Evolutionary conservation across 805 yeast genomes (phyloP).

Genomic region (Osmozyma mogii): DNA sequence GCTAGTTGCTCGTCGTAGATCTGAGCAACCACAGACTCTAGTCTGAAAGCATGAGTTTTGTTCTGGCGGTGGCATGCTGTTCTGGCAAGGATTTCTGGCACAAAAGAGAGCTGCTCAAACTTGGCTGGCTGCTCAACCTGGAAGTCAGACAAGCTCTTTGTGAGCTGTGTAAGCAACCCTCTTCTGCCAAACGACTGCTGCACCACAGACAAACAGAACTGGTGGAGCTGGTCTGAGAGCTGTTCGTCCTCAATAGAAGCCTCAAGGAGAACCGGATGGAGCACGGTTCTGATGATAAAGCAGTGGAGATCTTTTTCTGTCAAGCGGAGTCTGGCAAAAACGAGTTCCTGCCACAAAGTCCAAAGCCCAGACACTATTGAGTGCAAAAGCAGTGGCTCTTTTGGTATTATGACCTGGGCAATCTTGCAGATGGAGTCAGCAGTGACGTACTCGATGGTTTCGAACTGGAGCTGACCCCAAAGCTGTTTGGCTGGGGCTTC

Average conservation of each 20-base stretch:
- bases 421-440: too few relatives aligned
- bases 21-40: constrained; percentile 51
- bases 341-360: constrained; percentile 51
- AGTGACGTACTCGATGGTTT: too few relatives aligned
- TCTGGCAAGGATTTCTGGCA: constrained; percentile 40
- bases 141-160: constrained; percentile 38
- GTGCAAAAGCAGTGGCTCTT: too few relatives aligned
- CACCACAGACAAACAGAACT: constrained; percentile 38
- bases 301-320: constrained; percentile 61
- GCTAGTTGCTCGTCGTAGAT: constrained; percentile 41
- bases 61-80: constrained; percentile 46
- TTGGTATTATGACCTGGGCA: too few relatives aligned
- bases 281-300: constrained; percentile 42
- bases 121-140: constrained; percentile 23
- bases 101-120: constrained; percentile 42
- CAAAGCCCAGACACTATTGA: constrained; percentile 5
- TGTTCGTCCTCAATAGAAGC: constrained; percentile 22
- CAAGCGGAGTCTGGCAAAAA: constrained; percentile 52
- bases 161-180: constrained; percentile 54
- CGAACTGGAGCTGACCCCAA: too few relatives aligned
- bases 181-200: constrained; percentile 53
- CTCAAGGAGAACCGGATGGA: constrained; percentile 33
- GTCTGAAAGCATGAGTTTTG: constrained; percentile 44
- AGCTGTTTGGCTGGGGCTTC: too few relatives aligned
- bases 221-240: constrained; percentile 19